Base-by-base conservation (phyloP, 139 green algal species). In the Klebsormidium nitens region DNA sequence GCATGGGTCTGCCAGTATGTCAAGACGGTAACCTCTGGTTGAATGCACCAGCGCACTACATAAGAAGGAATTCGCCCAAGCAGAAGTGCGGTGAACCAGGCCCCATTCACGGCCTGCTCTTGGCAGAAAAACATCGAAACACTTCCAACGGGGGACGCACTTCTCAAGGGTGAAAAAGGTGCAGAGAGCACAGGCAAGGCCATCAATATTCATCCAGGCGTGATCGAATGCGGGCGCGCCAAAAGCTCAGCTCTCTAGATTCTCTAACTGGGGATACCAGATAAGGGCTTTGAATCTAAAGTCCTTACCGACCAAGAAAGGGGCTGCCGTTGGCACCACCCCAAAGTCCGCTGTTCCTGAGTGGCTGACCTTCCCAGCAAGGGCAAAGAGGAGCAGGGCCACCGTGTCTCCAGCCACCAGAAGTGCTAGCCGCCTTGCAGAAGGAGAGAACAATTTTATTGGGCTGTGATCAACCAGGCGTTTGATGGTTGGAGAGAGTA, bases 221-320 rank as follows among this genome's bases (percentile, higher is more conserved):
- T 55, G 46, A 19, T n/a, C 23, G 23, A 19, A 55, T 55, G 23
- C 46, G 19, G 19, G 46, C 46, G 19, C 19, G 19, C 46, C 46
- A 55, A n/a, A 55, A 55, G 46, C 46, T 55, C n/a, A n/a, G n/a
- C n/a, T n/a, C n/a, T n/a, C n/a, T n/a, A n/a, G n/a, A n/a, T n/a
- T n/a, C n/a, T n/a, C n/a, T n/a, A n/a, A n/a, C n/a, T n/a, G n/a
- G n/a, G n/a, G n/a, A n/a, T n/a, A n/a, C n/a, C n/a, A n/a, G 23
- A 55, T 55, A 23, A n/a, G 46, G 23, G 23, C 37, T 32, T 32
- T 61, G 36, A 31, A 66, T 5, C 29, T 5, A 36, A 37, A 29
- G 48, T 14, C 57, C 64, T 72, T 37, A 75, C 67, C 67, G 14
- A 60, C 69, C 5, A 76, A 38, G 59, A 76, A 76, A 1, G 69